Conservation (phyloP, 495 filamentous ascomycete genomes). For the Delitschia confertaspora region DNA sequence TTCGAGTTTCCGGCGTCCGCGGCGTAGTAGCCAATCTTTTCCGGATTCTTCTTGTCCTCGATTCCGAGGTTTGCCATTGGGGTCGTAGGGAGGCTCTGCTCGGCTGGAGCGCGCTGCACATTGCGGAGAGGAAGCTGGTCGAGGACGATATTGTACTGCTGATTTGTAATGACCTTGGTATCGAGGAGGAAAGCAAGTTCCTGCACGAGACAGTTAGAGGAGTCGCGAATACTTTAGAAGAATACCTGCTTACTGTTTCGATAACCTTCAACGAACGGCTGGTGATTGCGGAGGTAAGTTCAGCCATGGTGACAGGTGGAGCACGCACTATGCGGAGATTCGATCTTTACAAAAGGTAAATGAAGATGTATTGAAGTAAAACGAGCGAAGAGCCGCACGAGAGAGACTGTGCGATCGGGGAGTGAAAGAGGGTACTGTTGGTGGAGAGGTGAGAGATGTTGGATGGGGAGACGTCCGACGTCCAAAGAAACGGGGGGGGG, state of each 20-base stretch:
- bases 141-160: constrained; percentile 61
- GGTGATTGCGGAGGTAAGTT: constrained; percentile 41
- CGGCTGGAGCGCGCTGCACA: constrained; percentile 38
- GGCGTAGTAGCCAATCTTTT: constrained; percentile 43
- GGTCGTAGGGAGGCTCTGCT: constrained; percentile 40
- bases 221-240: neutral
- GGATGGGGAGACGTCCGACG: no score
- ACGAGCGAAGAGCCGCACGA: no score
- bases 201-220: constrained; percentile 38
- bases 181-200: constrained; percentile 89
- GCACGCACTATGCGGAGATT: no score
- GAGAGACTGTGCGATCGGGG: no score
- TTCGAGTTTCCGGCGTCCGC: constrained; percentile 43
- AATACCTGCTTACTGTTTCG: constrained; percentile 55
- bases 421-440: no score
- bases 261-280: constrained; percentile 79
- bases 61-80: constrained; percentile 38
- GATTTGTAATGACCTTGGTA: constrained; percentile 59
- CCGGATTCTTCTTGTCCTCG: constrained; percentile 42
- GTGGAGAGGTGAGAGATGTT: no score
- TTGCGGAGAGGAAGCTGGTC: constrained; percentile 61
- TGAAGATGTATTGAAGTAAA: no score
- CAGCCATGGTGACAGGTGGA: constrained; percentile 26
- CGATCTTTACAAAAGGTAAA: no score
- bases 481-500: no score